A percentile compares a stretch with the other conserved stretches of the same genome.
These are phyloP conservation scores for Colletotrichum lentis DNA, from an alignment of 2,329 filamentous ascomycete species.

Conservation along the genomic window DNA sequence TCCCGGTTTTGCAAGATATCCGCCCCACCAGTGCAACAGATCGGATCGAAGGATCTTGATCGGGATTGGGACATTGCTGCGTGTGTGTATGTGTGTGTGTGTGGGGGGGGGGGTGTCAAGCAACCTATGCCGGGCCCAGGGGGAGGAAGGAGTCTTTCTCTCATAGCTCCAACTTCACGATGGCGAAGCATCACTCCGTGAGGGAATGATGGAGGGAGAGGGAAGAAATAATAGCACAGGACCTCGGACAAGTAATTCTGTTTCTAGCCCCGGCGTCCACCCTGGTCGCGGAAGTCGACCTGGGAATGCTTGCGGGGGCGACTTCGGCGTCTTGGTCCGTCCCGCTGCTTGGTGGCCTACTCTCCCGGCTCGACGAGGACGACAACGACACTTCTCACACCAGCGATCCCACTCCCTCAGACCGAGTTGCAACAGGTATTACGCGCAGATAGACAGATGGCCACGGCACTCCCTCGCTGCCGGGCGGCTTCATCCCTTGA, in stretches of 20 bases:
- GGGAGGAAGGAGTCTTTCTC: background rate
- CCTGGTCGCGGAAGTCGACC: background rate
- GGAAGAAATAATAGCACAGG: background rate
- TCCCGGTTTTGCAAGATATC: slow-evolving; percentile 6
- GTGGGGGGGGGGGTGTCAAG: background rate
- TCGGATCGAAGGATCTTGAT: slow-evolving; percentile 20
- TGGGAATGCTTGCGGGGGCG: slow-evolving; percentile 3
- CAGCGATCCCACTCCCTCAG: background rate
- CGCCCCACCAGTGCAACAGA: slow-evolving; percentile 2
- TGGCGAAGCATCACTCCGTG: background rate
- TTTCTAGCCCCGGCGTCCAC: background rate
- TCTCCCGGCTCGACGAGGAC: background rate
- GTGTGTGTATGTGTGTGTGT: too few species aligned
- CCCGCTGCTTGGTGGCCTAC: slow-evolving; percentile 3
- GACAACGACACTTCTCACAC: too few species aligned
- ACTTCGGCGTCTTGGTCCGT: background rate
- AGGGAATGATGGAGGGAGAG: background rate
- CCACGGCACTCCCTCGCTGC: background rate
- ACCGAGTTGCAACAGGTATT: background rate
- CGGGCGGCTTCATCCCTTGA: background rate
- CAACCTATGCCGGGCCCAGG: background rate
- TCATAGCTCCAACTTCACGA: background rate
- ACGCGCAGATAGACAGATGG: background rate
- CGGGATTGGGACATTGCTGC: background rate
- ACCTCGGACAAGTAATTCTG: background rate